Conservation (phyloP, 331 rosid species). For the Rhamnella rubrinervis region DNA sequence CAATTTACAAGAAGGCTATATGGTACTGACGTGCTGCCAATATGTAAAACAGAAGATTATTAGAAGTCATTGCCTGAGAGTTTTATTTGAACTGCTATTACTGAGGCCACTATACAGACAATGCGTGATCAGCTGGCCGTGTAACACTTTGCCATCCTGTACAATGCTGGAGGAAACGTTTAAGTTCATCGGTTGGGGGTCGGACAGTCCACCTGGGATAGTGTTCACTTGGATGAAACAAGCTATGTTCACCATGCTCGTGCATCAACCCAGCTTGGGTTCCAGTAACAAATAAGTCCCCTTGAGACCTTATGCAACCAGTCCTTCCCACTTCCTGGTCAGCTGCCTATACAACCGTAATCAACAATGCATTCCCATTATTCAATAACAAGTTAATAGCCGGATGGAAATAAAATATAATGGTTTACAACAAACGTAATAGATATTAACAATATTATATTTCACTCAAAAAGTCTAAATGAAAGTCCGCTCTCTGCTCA, state of each 20-base stretch:
- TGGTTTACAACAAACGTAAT: background rate
- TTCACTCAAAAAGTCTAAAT: too few relatives aligned
- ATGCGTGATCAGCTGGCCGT: slow-evolving; percentile 51
- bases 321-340: slow-evolving; percentile 59
- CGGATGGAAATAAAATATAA: background rate
- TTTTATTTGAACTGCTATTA: slow-evolving; percentile 2
- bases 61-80: background rate
- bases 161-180: slow-evolving; percentile 60
- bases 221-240: slow-evolving; percentile 69
- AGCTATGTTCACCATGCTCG: slow-evolving; percentile 17
- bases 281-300: slow-evolving; percentile 74
- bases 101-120: background rate
- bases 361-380: slow-evolving; percentile 12
- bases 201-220: slow-evolving; percentile 60
- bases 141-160: slow-evolving; percentile 74
- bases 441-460: too few relatives aligned
- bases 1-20: too few relatives aligned
- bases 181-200: slow-evolving; percentile 62
- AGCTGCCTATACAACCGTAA: slow-evolving; percentile 51
- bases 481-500: too few relatives aligned
- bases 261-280: slow-evolving; percentile 62
- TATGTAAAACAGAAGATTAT: too few relatives aligned
- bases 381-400: background rate
- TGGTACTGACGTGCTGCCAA: too few relatives aligned
- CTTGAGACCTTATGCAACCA: slow-evolving; percentile 77